Evolutionary conservation across 2,329 filamentous ascomycete genomes (phyloP).

Genomic region (Talaromyces sp.): DNA sequence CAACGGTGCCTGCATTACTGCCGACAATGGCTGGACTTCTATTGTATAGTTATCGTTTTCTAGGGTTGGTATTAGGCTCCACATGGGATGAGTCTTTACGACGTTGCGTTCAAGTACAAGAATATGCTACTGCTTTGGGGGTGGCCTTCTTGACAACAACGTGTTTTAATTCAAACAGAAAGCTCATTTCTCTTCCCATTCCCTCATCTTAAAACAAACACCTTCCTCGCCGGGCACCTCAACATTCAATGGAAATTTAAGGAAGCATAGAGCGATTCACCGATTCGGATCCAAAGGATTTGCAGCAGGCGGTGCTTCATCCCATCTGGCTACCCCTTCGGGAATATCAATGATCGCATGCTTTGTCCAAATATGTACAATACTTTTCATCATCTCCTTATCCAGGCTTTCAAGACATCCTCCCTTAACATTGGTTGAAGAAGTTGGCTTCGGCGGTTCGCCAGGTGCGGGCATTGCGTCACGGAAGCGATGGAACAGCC

Average conservation of each 20-base stretch:
- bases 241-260: background rate
- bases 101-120: too few relatives aligned
- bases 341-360: slow-evolving; percentile 70
- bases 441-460: slow-evolving; percentile 46
- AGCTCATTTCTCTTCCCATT: too few relatives aligned
- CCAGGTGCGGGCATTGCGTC: slow-evolving; percentile 48
- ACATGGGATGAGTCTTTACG: too few relatives aligned
- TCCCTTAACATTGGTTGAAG: slow-evolving; percentile 66
- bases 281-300: background rate
- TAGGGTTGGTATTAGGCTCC: too few relatives aligned
- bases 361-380: slow-evolving; percentile 70
- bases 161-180: too few relatives aligned
- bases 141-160: too few relatives aligned
- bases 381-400: slow-evolving; percentile 59
- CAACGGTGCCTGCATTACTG: slow-evolving; percentile 34
- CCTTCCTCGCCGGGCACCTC: too few relatives aligned
- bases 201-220: too few relatives aligned
- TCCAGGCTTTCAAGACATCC: slow-evolving; percentile 67
- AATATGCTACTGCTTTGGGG: too few relatives aligned
- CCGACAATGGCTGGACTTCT: slow-evolving; percentile 33
- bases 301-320: slow-evolving; percentile 51
- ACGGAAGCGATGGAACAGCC: slow-evolving; percentile 60
- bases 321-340: slow-evolving; percentile 60
- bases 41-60: too few relatives aligned
- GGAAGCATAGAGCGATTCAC: background rate